Conservation (phyloP, 805 yeast genomes). For the Blastobotrys chiropterorum region DNA sequence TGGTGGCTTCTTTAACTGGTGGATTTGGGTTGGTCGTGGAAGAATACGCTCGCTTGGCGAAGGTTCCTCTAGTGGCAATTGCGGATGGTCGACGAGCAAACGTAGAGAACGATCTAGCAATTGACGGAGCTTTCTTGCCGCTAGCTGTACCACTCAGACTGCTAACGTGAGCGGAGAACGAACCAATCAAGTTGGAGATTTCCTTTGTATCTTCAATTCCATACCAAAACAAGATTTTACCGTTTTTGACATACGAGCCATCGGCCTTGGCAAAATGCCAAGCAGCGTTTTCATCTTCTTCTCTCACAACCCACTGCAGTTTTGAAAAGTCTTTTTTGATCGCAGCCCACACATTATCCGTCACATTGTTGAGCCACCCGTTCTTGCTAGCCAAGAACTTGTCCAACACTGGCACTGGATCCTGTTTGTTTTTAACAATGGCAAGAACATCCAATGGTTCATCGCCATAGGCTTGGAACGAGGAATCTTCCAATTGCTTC, state of each 20-base stretch:
- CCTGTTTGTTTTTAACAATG: constrained; percentile 54
- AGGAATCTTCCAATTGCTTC: constrained; percentile 53
- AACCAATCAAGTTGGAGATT: constrained; percentile 56
- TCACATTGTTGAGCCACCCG: constrained; percentile 97
- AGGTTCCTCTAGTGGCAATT: not conserved
- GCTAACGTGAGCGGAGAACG: constrained; percentile 32
- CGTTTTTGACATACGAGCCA: constrained; percentile 87
- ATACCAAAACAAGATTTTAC: constrained; percentile 90
- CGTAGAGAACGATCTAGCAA: constrained; percentile 24
- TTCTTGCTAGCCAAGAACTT: constrained; percentile 80
- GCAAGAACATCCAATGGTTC: constrained; percentile 95
- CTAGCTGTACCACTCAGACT: not conserved
- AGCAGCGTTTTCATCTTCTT: constrained; percentile 81
- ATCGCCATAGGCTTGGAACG: constrained; percentile 82
- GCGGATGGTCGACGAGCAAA: constrained; percentile 7
- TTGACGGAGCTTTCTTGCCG: constrained; percentile 5
- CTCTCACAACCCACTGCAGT: constrained; percentile 84
- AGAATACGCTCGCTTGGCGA: constrained; percentile 13
- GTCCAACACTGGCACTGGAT: constrained; percentile 61
- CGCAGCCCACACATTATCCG: constrained; percentile 87
- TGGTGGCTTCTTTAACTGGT: constrained; percentile 59
- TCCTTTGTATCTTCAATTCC: constrained; percentile 64
- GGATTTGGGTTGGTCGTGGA: constrained; percentile 54
- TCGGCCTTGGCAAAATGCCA: constrained; percentile 93
- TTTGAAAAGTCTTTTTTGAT: constrained; percentile 65